Percentiles rank a stretch among this genome's conserved stretches.
These are phyloP conservation scores for Cadophora gregata DNA, from an alignment of 2,329 filamentous ascomycete species.

Conservation along the genomic window DNA sequence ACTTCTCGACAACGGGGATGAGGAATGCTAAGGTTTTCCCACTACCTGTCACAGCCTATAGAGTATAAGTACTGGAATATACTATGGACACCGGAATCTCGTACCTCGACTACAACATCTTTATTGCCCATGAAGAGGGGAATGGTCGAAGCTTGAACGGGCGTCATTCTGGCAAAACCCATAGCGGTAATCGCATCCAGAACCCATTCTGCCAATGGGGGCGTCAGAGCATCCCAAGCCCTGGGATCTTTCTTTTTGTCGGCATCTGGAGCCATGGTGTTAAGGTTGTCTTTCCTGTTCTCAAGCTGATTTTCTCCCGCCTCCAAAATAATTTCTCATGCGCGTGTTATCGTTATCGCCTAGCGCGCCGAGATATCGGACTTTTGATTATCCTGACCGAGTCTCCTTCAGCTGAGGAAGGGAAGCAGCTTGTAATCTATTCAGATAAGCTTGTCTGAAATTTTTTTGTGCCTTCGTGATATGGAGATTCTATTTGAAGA, in stretches of 20 bases:
- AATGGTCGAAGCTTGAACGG: constrained; percentile 91
- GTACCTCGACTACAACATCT: constrained; percentile 86
- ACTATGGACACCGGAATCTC: background rate
- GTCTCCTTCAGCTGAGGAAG: background rate
- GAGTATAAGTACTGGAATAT: constrained; percentile 20
- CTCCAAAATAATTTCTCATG: constrained; percentile 9
- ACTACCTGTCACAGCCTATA: constrained; percentile 82
- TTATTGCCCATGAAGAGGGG: constrained; percentile 89
- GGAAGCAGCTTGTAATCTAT: no score
- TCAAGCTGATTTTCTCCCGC: background rate
- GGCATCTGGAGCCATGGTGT: constrained; percentile 35
- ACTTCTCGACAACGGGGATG: constrained; percentile 81
- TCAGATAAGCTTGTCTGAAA: no score
- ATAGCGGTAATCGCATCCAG: constrained; percentile 82
- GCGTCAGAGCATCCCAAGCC: constrained; percentile 72
- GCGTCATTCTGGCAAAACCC: constrained; percentile 88
- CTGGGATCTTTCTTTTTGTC: constrained; percentile 54
- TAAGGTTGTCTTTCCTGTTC: background rate
- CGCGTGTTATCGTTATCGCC: constrained; percentile 23
- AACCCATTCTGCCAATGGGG: constrained; percentile 80
- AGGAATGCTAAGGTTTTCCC: constrained; percentile 89
- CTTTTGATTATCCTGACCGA: background rate
- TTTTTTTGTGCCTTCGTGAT: background rate
- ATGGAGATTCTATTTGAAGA: background rate
- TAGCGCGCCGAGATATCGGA: constrained; percentile 11